A percentile compares a stretch with the other conserved stretches of the same genome.
phyloP scores from a whole-genome alignment of 2,329 filamentous ascomycete species.

The Raffaelea albimanens region DNA sequence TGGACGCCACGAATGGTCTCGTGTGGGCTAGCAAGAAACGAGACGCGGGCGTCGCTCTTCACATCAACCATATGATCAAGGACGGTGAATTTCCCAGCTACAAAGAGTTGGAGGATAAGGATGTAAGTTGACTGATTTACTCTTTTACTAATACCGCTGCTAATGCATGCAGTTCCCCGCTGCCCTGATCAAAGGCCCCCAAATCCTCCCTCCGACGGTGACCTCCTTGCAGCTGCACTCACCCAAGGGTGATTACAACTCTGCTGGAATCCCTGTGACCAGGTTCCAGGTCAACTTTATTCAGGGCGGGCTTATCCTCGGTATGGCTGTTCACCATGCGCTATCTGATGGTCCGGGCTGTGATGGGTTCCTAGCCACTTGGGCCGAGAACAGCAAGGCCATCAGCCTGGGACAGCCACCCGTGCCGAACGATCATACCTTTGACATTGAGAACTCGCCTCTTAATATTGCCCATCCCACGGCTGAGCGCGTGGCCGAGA shows the following conservation, averaged over 20 bases:
- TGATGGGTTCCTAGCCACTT: constrained; percentile 18
- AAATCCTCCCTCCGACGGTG: constrained; percentile 4
- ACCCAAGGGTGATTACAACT: constrained; percentile 7
- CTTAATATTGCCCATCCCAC: constrained; percentile 4
- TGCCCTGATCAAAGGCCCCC: neutral
- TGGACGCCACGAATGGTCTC: constrained; percentile 2
- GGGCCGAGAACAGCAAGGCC: constrained; percentile 17
- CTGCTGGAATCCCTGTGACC: constrained; percentile 8
- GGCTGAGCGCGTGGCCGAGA: neutral
- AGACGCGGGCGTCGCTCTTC: neutral
- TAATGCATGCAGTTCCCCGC: constrained; percentile 7
- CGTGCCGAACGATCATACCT: constrained; percentile 2
- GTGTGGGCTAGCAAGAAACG: constrained; percentile 6
- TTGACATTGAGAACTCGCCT: neutral
- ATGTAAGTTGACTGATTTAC: neutral
- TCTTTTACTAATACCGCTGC: too few species aligned
- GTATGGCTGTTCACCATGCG: constrained; percentile 17
- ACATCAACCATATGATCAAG: constrained; percentile 3
- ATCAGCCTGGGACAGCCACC: constrained; percentile 11
- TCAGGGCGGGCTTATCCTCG: constrained; percentile 18
- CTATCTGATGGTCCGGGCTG: constrained; percentile 16
- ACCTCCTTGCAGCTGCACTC: constrained; percentile 9
- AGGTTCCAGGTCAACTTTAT: constrained; percentile 20
- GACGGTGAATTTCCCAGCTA: constrained; percentile 5
- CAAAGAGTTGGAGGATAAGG: constrained; percentile 2